Evolutionary conservation across 2,329 filamentous ascomycete genomes (phyloP).

Genomic region (Fusarium sambucinum): DNA sequence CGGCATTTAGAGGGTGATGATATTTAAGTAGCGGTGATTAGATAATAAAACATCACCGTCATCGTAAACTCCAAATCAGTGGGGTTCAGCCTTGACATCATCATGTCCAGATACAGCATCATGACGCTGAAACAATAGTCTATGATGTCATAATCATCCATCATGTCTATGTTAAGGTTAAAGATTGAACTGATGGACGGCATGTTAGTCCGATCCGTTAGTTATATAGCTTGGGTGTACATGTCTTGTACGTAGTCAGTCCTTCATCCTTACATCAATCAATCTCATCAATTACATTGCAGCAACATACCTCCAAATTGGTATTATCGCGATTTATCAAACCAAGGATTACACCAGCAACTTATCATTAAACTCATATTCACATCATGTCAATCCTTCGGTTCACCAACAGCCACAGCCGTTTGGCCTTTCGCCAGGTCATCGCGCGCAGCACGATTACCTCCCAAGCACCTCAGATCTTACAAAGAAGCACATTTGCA

Average conservation of each 20-base stretch:
- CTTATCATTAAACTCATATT: background rate
- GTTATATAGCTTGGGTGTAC: no score
- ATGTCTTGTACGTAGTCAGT: no score
- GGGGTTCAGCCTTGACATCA: conserved; percentile 1
- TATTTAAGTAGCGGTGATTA: no score
- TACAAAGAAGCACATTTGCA: conserved; percentile 3
- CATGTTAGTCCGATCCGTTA: no score
- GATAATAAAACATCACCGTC: no score
- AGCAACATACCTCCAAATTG: background rate
- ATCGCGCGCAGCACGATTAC: background rate
- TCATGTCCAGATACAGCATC: background rate
- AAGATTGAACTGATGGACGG: no score
- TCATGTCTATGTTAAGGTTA: background rate
- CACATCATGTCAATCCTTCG: background rate
- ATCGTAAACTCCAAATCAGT: background rate
- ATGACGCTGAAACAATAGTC: conserved; percentile 3
- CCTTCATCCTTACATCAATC: no score
- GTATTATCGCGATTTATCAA: background rate
- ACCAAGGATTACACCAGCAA: background rate
- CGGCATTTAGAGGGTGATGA: no score
- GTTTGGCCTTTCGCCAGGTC: background rate
- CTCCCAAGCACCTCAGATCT: background rate
- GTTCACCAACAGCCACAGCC: background rate
- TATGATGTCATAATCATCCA: conserved; percentile 4
- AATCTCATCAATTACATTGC: no score